Percentiles rank a stretch among this genome's conserved stretches.
phyloP scores from a whole-genome alignment of 345 rosid genomes.

The Leavenworthia alabamica region DNA sequence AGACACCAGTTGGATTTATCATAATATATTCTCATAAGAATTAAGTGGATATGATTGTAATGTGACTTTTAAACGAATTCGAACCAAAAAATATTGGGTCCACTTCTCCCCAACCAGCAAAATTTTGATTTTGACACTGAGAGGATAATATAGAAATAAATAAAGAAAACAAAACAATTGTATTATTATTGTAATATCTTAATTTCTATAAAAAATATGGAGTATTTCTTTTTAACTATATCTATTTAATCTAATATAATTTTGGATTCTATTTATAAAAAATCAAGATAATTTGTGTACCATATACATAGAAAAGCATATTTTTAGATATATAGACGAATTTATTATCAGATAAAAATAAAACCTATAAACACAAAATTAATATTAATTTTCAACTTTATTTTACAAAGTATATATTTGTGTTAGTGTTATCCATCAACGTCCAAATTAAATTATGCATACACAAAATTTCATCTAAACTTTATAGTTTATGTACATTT shows the following conservation, averaged over 20 bases:
- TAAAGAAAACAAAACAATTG: neutral
- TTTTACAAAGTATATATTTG: too few relatives aligned
- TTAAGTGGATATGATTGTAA: conserved; percentile 16
- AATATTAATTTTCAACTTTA: too few relatives aligned
- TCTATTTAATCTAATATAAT: too few relatives aligned
- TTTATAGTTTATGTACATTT: neutral
- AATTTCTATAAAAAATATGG: neutral
- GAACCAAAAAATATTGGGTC: conserved; percentile 12
- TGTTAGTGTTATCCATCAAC: too few relatives aligned
- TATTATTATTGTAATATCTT: neutral
- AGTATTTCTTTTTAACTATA: too few relatives aligned
- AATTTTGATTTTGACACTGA: conserved; percentile 21
- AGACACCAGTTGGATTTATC: conserved; percentile 17
- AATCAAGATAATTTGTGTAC: too few relatives aligned
- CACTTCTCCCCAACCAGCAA: conserved; percentile 26
- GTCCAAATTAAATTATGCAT: too few relatives aligned
- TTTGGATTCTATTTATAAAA: too few relatives aligned
- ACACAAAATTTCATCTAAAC: neutral
- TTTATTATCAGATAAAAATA: too few relatives aligned
- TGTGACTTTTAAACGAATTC: conserved; percentile 25
- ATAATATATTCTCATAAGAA: conserved; percentile 5
- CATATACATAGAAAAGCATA: too few relatives aligned
- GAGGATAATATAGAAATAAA: neutral
- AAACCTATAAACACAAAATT: too few relatives aligned
- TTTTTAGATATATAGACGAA: too few relatives aligned